Percentiles rank a stretch among this genome's conserved stretches.
Conservation (phyloP, 352 stramenopile species). For the Pythium scleroteichum region DNA sequence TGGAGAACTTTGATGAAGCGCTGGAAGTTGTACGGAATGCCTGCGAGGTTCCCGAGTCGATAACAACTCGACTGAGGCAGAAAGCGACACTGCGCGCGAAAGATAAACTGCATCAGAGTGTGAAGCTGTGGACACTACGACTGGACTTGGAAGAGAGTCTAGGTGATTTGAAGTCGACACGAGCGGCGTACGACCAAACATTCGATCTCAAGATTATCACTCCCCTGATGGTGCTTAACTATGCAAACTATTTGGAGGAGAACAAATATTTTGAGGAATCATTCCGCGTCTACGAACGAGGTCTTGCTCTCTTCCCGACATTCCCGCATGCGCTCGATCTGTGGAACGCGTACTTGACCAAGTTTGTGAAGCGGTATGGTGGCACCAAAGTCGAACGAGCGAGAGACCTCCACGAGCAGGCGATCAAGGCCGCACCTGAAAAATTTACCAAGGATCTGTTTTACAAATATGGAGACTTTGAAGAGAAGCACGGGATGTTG, state of each 20-base stretch:
- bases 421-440: slow-evolving; percentile 76
- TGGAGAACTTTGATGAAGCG: slow-evolving; percentile 95
- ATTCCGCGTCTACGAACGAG: slow-evolving; percentile 94
- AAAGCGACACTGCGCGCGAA: slow-evolving; percentile 54
- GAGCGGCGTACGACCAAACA: slow-evolving; percentile 93
- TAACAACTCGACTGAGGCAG: slow-evolving; percentile 51
- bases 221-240: slow-evolving; percentile 97
- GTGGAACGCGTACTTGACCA: slow-evolving; percentile 95
- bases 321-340: slow-evolving; percentile 97
- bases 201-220: slow-evolving; percentile 98
- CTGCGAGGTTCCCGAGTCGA: slow-evolving; percentile 57
- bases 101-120: slow-evolving; percentile 88
- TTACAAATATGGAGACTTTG: slow-evolving; percentile 92
- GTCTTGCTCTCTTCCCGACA: slow-evolving; percentile 71
- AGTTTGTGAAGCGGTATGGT: slow-evolving; percentile 95
- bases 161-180: slow-evolving; percentile 93
- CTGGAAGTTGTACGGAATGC: slow-evolving; percentile 87
- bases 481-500: slow-evolving; percentile 96
- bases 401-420: slow-evolving; percentile 96
- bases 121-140: slow-evolving; percentile 96
- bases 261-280: slow-evolving; percentile 97
- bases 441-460: slow-evolving; percentile 88
- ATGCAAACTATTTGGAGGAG: slow-evolving; percentile 95
- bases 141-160: slow-evolving; percentile 98
- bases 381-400: slow-evolving; percentile 97